These are phyloP conservation scores for Goffeauzyma gilvescens DNA, from an alignment of 768 basidiomycete genomes.

Conservation along the genomic window DNA sequence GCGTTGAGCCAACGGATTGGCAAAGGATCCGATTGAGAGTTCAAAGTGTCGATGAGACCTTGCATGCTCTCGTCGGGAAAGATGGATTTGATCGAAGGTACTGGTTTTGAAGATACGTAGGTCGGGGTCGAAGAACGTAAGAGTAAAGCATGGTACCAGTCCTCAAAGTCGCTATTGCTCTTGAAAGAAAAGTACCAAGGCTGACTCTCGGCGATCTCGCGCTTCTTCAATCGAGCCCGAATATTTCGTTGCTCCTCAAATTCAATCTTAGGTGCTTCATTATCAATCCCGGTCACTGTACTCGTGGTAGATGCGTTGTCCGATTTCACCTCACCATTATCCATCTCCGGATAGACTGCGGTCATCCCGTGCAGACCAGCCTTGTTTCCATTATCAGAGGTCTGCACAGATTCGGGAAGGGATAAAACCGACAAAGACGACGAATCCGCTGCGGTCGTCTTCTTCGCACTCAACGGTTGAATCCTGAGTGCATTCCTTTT, in stretches of 20 bases:
- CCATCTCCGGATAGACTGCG: constrained; percentile 11
- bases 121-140: constrained; percentile 40
- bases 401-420: background rate
- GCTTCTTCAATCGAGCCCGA: constrained; percentile 37
- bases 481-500: constrained; percentile 63
- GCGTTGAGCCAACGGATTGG: constrained; percentile 97
- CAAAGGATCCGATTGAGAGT: constrained; percentile 84
- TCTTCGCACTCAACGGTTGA: constrained; percentile 20
- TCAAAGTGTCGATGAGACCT: constrained; percentile 60
- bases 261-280: constrained; percentile 5
- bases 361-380: constrained; percentile 6
- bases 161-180: constrained; percentile 81
- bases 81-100: constrained; percentile 40
- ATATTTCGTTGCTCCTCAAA: constrained; percentile 32
- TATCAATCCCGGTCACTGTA: constrained; percentile 6
- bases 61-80: constrained; percentile 67
- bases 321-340: background rate
- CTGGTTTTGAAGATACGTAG: constrained; percentile 38
- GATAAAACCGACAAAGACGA: background rate
- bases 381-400: constrained; percentile 10
- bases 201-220: constrained; percentile 35
- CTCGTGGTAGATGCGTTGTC: background rate
- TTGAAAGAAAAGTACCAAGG: constrained; percentile 91
- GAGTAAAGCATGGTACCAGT: constrained; percentile 45
- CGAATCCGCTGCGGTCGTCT: constrained; percentile 39